Percentiles rank a stretch among this genome's conserved stretches.
Conservation (phyloP, 2,329 filamentous ascomycete genomes). For the Talaromyces sp. region DNA sequence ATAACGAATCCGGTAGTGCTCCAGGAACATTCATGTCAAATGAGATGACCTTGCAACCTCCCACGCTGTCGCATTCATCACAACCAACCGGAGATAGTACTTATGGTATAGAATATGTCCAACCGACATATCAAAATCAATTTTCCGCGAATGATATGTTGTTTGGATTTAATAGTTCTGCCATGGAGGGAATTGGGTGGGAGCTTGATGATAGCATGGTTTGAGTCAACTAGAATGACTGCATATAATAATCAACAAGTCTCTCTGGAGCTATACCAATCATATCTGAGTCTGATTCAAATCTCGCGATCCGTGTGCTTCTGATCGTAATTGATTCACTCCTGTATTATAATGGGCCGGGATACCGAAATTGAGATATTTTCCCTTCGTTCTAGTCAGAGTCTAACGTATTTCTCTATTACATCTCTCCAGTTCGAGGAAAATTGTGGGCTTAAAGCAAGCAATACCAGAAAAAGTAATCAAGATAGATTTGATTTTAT, state of each 20-base stretch:
- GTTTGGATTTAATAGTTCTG: slow-evolving; percentile 34
- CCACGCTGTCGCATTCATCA: neutral
- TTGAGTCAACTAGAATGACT: neutral
- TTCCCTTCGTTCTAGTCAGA: neutral
- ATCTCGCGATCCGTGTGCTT: neutral
- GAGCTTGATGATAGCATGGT: slow-evolving; percentile 5
- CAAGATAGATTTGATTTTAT: neutral
- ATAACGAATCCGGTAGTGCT: neutral
- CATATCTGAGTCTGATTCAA: neutral
- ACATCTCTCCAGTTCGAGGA: neutral
- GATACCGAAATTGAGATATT: neutral
- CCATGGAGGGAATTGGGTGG: slow-evolving; percentile 16
- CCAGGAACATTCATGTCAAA: neutral
- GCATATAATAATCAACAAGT: neutral
- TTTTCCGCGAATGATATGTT: slow-evolving; percentile 29
- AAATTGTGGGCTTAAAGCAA: neutral
- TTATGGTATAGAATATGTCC: neutral
- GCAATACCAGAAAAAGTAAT: neutral
- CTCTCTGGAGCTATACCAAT: neutral
- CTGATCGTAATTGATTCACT: neutral
- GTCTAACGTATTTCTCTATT: neutral
- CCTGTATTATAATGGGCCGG: neutral
- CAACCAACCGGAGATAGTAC: neutral
- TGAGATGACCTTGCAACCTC: neutral
- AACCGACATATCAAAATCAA: slow-evolving; percentile 3